Evolutionary conservation across 2,329 filamentous ascomycete species (phyloP), one percentile per base, ranked within the genome.

Genomic region (Monosporascus sp.): DNA sequence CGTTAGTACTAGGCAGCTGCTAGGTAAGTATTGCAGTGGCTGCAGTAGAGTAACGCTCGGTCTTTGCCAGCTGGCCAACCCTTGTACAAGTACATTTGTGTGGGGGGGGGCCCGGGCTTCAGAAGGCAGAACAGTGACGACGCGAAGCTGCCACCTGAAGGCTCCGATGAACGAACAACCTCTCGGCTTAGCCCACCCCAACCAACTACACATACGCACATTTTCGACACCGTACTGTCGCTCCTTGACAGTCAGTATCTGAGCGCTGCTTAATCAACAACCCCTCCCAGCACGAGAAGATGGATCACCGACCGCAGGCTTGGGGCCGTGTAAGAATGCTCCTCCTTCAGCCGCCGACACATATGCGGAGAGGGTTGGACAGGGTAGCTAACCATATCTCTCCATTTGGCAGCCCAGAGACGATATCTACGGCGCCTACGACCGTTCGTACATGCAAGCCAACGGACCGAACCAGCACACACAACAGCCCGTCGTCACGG

Each of bases 401-500:
- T 47, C 50, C 35, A 44, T 51, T 46, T 51, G 49, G 58, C 67
- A 99, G 94, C 94, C 94, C 70, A 88, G 94, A 81, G 90, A 99
- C 75, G 94, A 99, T 74, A 81, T 97, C 68, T 99, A 97, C 76
- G 94, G 94, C 65, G 80, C 88, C 66, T 99, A 99, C 75, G 90
- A 97, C 75, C 78, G 80, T 68, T 89, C 91, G 55, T 92, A 93
- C 72, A 86, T 97, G 69, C 84, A 89, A 65, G 77, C 74, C 50
- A 78, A 74, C 64, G 80, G 78, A 52, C 90, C 92, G 54, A 91
- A 84, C 69, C 84, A 91, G 68, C 90, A 95, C 74, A 97, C 94
- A 52, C 91, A 96, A 75, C 86, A 85, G 35, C 94, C 94, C 66
- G 87, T 96, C 62, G 94, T 99, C 58, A 99, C 94, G 50, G 94